phyloP scores from a whole-genome alignment of 805 yeast species.

The Schwanniomyces sp. region DNA sequence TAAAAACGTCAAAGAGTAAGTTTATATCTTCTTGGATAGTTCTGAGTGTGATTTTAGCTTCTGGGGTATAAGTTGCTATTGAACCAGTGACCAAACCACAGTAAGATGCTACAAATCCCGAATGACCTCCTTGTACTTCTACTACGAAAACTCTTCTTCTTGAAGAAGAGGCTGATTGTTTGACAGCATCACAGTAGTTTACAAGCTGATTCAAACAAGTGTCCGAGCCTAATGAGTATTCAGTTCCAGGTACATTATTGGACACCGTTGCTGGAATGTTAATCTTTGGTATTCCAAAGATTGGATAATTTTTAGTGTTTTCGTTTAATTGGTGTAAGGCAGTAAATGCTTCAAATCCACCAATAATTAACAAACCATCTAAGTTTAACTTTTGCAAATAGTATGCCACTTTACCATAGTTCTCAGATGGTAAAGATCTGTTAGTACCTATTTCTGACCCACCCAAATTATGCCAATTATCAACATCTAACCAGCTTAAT shows the following conservation, averaged over 20 bases:
- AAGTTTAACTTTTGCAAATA: constrained; percentile 66
- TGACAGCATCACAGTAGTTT: constrained; percentile 74
- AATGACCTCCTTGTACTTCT: constrained; percentile 84
- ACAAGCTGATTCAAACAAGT: constrained; percentile 72
- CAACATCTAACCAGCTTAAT: constrained; percentile 66
- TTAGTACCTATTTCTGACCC: constrained; percentile 85
- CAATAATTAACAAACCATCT: constrained; percentile 72
- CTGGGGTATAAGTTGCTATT: constrained; percentile 75
- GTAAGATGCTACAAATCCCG: constrained; percentile 73
- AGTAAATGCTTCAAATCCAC: constrained; percentile 82
- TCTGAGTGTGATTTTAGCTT: constrained; percentile 58
- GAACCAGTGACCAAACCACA: constrained; percentile 73
- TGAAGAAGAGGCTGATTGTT: constrained; percentile 76
- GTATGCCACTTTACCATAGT: constrained; percentile 70
- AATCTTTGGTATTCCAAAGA: constrained; percentile 75
- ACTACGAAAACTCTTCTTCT: constrained; percentile 78
- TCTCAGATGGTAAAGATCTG: constrained; percentile 65
- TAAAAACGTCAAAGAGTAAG: constrained; percentile 57
- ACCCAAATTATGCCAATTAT: constrained; percentile 72
- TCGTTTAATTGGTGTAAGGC: constrained; percentile 65
- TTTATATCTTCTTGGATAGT: constrained; percentile 67
- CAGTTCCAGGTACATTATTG: constrained; percentile 81
- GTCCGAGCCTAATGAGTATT: constrained; percentile 73
- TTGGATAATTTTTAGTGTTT: constrained; percentile 62
- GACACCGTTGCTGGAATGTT: constrained; percentile 79